These are phyloP conservation scores for Microbotryum lychnidis-dioicae DNA, from an alignment of 1,284 basidiomycete species.

Conservation along the genomic window DNA sequence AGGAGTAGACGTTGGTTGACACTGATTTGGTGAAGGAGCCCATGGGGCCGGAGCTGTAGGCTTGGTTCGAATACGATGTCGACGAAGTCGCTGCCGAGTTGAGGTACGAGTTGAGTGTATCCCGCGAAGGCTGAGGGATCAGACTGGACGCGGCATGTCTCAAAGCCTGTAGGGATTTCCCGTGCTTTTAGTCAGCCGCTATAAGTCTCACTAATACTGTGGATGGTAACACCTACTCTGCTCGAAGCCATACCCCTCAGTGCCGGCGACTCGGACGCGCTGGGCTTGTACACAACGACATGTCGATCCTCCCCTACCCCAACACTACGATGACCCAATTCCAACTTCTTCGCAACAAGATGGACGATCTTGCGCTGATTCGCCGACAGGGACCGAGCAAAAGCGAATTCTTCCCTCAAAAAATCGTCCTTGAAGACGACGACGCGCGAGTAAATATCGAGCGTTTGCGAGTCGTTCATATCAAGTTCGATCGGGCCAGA, in stretches of 20 bases:
- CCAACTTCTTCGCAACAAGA: slow-evolving; percentile 89
- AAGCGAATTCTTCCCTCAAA: slow-evolving; percentile 95
- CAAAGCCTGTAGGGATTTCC: slow-evolving; percentile 39
- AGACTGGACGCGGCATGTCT: slow-evolving; percentile 56
- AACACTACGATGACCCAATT: slow-evolving; percentile 86
- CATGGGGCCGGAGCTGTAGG: slow-evolving; percentile 28
- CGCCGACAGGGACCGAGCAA: slow-evolving; percentile 73
- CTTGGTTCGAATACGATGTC: slow-evolving; percentile 29
- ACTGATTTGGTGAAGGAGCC: slow-evolving; percentile 15
- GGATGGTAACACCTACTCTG: slow-evolving; percentile 1
- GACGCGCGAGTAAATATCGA: slow-evolving; percentile 95
- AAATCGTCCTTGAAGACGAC: slow-evolving; percentile 95
- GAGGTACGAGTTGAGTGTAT: slow-evolving; percentile 43
- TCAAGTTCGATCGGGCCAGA: slow-evolving; percentile 59
- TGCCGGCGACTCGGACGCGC: neutral
- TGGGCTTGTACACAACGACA: slow-evolving; percentile 72
- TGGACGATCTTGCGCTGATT: slow-evolving; percentile 89
- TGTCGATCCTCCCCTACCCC: slow-evolving; percentile 87
- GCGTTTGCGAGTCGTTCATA: slow-evolving; percentile 86
- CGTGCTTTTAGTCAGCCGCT: neutral
- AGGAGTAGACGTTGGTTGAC: slow-evolving; percentile 43
- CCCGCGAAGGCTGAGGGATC: slow-evolving; percentile 63
- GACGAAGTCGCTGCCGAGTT: neutral
- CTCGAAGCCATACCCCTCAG: neutral
- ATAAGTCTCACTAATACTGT: neutral